phyloP scores from a whole-genome alignment of 345 rosid genomes.

The Mangifera indica region DNA sequence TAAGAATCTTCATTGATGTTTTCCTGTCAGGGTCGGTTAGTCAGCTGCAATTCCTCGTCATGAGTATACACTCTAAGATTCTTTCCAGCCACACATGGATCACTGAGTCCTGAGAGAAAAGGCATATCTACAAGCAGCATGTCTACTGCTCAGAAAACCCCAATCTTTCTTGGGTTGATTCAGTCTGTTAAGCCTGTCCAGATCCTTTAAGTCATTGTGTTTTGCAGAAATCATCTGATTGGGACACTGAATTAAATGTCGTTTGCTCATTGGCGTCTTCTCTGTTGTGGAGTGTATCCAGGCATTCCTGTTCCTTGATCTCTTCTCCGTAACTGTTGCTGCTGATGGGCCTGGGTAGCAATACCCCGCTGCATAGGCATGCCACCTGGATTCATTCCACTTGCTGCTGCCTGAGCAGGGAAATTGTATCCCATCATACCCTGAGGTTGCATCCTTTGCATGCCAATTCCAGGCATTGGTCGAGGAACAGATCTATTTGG shows the following conservation, averaged over 20 bases:
- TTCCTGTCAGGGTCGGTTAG: background rate
- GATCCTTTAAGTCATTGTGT: background rate
- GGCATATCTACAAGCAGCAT: background rate
- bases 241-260: background rate
- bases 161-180: background rate
- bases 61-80: background rate
- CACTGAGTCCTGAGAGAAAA: background rate
- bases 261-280: slow-evolving; percentile 60
- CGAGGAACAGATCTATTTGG: slow-evolving; percentile 66
- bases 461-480: slow-evolving; percentile 55
- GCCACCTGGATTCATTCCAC: slow-evolving; percentile 75
- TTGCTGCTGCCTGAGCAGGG: slow-evolving; percentile 56
- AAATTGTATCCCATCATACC: slow-evolving; percentile 70
- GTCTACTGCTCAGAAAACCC: background rate
- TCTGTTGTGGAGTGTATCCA: slow-evolving; percentile 87
- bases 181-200: background rate
- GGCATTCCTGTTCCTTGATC: slow-evolving; percentile 81
- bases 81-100: background rate
- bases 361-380: slow-evolving; percentile 77
- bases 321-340: slow-evolving; percentile 76
- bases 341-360: slow-evolving; percentile 66
- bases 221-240: background rate
- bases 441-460: slow-evolving; percentile 84
- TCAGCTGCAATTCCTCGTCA: background rate
- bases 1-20: background rate